phyloP scores from a whole-genome alignment of 345 rosid species.

The Eucalyptus cladocalyx region DNA sequence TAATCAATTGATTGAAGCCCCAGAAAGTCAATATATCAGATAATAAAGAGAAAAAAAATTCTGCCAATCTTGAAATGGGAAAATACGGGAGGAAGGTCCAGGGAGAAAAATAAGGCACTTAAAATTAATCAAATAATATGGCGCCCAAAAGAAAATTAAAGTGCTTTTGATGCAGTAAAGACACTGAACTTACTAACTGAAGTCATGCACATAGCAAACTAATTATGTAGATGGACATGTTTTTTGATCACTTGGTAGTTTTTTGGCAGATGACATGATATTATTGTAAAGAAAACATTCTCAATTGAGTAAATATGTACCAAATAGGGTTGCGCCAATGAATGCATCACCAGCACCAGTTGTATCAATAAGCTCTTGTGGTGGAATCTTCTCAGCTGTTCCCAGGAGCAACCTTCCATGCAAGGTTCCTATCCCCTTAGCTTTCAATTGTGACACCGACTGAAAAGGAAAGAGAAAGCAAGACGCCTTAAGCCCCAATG shows the following conservation, averaged over 20 bases:
- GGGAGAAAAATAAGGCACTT: background rate
- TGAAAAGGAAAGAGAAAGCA: slow-evolving; percentile 3
- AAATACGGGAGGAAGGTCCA: background rate
- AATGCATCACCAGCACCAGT: slow-evolving; percentile 97
- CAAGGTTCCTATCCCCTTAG: slow-evolving; percentile 43
- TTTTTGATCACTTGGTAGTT: background rate
- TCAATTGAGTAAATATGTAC: slow-evolving; percentile 10
- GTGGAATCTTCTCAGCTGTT: slow-evolving; percentile 75
- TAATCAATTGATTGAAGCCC: background rate
- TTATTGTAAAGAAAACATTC: background rate
- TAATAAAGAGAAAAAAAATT: background rate
- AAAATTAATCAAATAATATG: background rate
- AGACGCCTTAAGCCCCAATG: background rate
- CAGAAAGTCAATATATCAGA: background rate
- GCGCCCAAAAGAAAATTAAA: background rate
- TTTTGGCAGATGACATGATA: background rate
- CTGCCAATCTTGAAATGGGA: background rate
- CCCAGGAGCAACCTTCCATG: slow-evolving; percentile 59
- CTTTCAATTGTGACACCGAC: slow-evolving; percentile 27
- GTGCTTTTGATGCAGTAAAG: background rate
- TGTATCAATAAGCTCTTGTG: slow-evolving; percentile 62
- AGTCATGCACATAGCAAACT: background rate
- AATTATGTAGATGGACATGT: background rate
- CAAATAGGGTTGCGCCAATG: slow-evolving; percentile 61
- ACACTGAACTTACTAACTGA: background rate